Conservation (phyloP, 805 yeast species). For the Schwanniomyces vanrijiae region DNA sequence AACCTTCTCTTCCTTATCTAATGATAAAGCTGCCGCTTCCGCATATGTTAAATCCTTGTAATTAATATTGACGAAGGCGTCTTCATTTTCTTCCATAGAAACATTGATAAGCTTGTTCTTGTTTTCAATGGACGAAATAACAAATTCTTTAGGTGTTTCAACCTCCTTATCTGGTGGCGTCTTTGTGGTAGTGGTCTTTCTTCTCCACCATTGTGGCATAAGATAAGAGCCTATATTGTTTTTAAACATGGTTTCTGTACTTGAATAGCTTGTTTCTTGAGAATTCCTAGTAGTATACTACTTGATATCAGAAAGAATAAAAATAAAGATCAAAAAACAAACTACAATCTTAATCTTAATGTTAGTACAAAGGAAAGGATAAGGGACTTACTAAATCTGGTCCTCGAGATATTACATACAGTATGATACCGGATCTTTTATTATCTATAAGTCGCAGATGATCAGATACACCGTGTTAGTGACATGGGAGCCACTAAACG, state of each 20-base stretch:
- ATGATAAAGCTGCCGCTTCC: slow-evolving; percentile 40
- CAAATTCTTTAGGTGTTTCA: slow-evolving; percentile 24
- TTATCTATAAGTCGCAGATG: background rate
- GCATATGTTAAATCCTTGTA: slow-evolving; percentile 40
- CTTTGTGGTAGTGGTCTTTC: slow-evolving; percentile 4
- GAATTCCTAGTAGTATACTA: background rate
- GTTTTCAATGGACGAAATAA: slow-evolving; percentile 22
- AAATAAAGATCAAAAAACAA: background rate
- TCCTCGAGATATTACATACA: background rate
- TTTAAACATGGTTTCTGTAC: slow-evolving; percentile 14
- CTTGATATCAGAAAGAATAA: background rate
- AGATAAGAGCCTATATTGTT: slow-evolving; percentile 13
- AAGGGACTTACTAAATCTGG: background rate
- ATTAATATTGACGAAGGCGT: slow-evolving; percentile 36
- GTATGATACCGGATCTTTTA: background rate
- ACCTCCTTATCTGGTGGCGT: slow-evolving; percentile 2
- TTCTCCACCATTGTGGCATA: slow-evolving; percentile 16
- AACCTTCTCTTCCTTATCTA: slow-evolving; percentile 19
- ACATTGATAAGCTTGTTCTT: slow-evolving; percentile 29
- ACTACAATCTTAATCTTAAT: background rate
- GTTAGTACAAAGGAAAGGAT: background rate
- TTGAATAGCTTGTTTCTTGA: background rate
- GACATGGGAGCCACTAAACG: background rate
- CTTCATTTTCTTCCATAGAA: slow-evolving; percentile 35
- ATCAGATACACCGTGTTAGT: background rate